A percentile compares a stretch with the other conserved stretches of the same genome.
Evolutionary conservation across 805 yeast species (phyloP).

Genomic region (Nakazawaea pomicola): DNA sequence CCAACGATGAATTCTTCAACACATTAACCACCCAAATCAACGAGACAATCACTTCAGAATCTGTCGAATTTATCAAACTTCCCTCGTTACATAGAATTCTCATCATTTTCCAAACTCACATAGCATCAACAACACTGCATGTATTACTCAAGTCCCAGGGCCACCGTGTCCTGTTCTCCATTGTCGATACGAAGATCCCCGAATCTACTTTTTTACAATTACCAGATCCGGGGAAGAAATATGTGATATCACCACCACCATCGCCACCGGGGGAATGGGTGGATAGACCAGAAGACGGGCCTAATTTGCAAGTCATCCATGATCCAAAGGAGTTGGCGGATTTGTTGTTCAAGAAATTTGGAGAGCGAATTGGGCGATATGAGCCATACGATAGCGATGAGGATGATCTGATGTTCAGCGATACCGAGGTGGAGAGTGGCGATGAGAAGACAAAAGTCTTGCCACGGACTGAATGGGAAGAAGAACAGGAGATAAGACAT

Average conservation of each 20-base stretch:
- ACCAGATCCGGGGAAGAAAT: constrained; percentile 14
- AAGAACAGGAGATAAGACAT: constrained; percentile 9
- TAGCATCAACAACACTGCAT: constrained; percentile 15
- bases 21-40: not conserved
- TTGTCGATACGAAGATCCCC: constrained; percentile 7
- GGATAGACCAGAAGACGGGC: constrained; percentile 10
- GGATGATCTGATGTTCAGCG: no score
- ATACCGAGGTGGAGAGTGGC: no score
- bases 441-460: not conserved
- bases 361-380: constrained; percentile 10
- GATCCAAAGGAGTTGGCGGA: constrained; percentile 11
- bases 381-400: not conserved
- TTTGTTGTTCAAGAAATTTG: constrained; percentile 12
- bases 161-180: constrained; percentile 13
- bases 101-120: constrained; percentile 19
- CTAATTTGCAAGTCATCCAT: constrained; percentile 9
- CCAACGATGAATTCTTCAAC: constrained; percentile 3
- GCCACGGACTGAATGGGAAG: no score
- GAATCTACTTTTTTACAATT: constrained; percentile 10
- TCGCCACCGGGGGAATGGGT: constrained; percentile 15
- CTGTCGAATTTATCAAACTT: constrained; percentile 18
- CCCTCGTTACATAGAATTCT: constrained; percentile 23
- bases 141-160: constrained; percentile 15
- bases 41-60: constrained; percentile 13
- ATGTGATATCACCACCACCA: constrained; percentile 15